These are phyloP conservation scores for Arachis stenosperma DNA, from an alignment of 306 rosid genomes.

Conservation along the genomic window DNA sequence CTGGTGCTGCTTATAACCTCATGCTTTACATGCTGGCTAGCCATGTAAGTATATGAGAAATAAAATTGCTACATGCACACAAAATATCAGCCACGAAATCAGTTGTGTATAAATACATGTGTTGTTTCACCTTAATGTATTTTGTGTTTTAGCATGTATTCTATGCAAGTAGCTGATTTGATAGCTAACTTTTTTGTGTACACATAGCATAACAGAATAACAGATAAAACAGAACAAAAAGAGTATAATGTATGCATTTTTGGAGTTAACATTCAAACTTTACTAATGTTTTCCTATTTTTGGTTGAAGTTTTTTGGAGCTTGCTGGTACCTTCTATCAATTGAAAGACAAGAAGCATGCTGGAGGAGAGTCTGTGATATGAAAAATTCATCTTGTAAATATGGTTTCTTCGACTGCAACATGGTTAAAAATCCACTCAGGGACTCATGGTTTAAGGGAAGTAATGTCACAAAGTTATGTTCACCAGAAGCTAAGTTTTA, in stretches of 20 bases:
- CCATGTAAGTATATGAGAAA: constrained; percentile 61
- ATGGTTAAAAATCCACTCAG: constrained; percentile 47
- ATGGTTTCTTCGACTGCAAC: constrained; percentile 68
- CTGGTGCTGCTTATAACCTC: constrained; percentile 89
- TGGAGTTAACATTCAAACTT: not conserved
- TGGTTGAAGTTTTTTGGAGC: constrained; percentile 81
- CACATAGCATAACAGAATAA: too few relatives aligned
- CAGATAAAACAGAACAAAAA: too few relatives aligned
- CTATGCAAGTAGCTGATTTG: too few relatives aligned
- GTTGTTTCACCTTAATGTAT: too few relatives aligned
- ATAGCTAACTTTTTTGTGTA: too few relatives aligned
- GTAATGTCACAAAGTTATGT: constrained; percentile 66
- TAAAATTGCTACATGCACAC: too few relatives aligned
- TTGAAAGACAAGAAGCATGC: constrained; percentile 91
- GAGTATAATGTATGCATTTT: not conserved
- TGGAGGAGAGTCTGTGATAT: constrained; percentile 72
- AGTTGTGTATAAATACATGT: too few relatives aligned
- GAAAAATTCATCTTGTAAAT: constrained; percentile 49
- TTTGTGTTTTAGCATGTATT: too few relatives aligned
- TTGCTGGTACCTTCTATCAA: constrained; percentile 87
- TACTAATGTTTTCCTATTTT: not conserved
- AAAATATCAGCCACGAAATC: too few relatives aligned
- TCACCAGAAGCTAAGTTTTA: constrained; percentile 53
- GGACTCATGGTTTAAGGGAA: constrained; percentile 62
- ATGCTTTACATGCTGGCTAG: constrained; percentile 89